These are phyloP conservation scores for Hygrophoropsis aurantiaca DNA, from an alignment of 768 basidiomycete species.

Conservation along the genomic window DNA sequence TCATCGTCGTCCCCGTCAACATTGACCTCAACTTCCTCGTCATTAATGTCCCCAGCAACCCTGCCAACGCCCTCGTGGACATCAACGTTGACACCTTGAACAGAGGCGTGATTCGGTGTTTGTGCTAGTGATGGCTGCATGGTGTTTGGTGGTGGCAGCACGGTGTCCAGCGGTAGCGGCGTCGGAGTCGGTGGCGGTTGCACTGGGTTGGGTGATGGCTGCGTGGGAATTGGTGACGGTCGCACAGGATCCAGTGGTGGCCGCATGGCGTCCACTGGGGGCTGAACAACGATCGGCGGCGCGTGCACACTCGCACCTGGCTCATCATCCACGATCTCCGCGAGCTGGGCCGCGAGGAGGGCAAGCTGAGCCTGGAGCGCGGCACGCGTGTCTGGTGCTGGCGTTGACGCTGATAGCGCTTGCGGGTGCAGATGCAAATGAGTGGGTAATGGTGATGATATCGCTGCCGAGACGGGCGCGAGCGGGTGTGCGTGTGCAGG, in stretches of 20 bases:
- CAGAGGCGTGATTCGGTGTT: not conserved
- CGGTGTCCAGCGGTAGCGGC: too few species aligned
- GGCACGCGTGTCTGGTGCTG: conserved; percentile 47
- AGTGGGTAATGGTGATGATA: not conserved
- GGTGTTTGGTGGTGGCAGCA: too few species aligned
- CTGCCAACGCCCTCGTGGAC: conserved; percentile 7
- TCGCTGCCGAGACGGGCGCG: not conserved
- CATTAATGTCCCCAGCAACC: too few species aligned
- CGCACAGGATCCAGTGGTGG: too few species aligned
- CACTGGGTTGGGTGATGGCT: too few species aligned
- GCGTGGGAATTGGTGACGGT: too few species aligned
- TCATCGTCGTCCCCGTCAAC: conserved; percentile 8
- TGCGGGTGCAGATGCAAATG: too few species aligned
- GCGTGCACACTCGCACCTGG: conserved; percentile 21
- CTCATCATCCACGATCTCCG: conserved; percentile 55
- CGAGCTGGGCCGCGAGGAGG: conserved; percentile 68
- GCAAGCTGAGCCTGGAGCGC: conserved; percentile 74
- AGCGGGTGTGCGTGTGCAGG: not conserved
- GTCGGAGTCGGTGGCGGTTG: too few species aligned
- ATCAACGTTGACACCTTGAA: not conserved
- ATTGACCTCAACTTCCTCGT: too few species aligned
- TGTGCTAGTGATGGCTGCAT: not conserved
- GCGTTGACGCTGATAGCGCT: conserved; percentile 5
- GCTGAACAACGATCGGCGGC: not conserved
- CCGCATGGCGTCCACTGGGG: not conserved